Evolutionary conservation across 495 filamentous ascomycete genomes (phyloP), one percentile per base, ranked within the genome.

Genomic region (Rusavskia elegans): DNA sequence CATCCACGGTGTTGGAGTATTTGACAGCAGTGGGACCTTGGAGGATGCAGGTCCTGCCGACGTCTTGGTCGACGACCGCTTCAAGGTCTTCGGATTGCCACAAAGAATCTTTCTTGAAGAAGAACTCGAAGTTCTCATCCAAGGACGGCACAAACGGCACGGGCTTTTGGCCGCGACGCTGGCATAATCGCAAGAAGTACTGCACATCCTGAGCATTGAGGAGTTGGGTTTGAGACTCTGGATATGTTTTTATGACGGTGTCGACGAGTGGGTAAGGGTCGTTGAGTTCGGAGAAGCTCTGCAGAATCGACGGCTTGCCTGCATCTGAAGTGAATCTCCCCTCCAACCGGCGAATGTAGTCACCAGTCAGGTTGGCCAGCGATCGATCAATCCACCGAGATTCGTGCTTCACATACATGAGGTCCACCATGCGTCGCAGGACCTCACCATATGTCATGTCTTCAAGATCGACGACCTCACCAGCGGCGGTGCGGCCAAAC

Each of bases 91-190:
- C 92, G 0, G 89, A 95, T 68, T 98, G 92, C 92, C 92, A 98
- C 27, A 98, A 79, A n/a, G 90, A 96, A 67, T 98, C 92, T 69
- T 98, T 98, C 81, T 98, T 98, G 81, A 98, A 97, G 72, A 83
- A 98, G 66, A 88, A 93, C 65, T 96, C 92, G 48, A 98, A 96
- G 57, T 85, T 90, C 51, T 94, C 90, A 64, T 98, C 92, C 29
- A 98, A 74, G 4, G 81, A 74, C 13, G 92, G 92, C 46, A 98
- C 88, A 61, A 98, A 98, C 3, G 90, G 90, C 16, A 92, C 85
- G 0, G 92, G 92, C 72, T 98, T 98, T 72, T 98, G 93, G 17
- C 85, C 85, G 36, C 84, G 85, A 6, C 89, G 82, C 64, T 89
- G 82, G 72, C 89, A 96, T n/a, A 98, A 79, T 6, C 89, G 71